A percentile compares a stretch with the other conserved stretches of the same genome.
These are phyloP conservation scores for Chionographis japonica DNA, from an alignment of 106 monocot species.

Conservation along the genomic window DNA sequence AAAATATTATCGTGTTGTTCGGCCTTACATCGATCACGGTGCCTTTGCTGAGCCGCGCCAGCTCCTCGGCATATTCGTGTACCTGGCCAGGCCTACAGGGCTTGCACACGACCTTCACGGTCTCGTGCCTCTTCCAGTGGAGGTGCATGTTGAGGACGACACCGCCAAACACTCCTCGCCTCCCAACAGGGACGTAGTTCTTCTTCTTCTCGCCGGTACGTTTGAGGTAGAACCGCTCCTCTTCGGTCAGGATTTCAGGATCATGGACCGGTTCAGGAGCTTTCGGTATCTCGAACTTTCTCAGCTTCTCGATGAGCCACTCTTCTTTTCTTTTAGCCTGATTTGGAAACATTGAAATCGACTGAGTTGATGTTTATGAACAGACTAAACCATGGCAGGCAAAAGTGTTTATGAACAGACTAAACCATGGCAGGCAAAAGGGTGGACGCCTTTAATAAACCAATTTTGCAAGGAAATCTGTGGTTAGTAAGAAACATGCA, in stretches of 20 bases:
- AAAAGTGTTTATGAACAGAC: background rate
- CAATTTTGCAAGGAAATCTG: no score
- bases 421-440: background rate
- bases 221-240: slow-evolving; percentile 79
- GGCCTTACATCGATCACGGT: slow-evolving; percentile 61
- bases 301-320: slow-evolving; percentile 82
- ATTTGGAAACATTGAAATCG: background rate
- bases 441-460: no score
- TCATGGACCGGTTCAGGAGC: slow-evolving; percentile 46
- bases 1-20: slow-evolving; percentile 72
- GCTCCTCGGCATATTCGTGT: slow-evolving; percentile 69
- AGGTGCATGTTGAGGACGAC: slow-evolving; percentile 96
- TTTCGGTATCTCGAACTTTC: slow-evolving; percentile 67
- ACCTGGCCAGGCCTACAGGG: slow-evolving; percentile 86
- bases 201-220: slow-evolving; percentile 88
- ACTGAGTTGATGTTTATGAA: background rate
- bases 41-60: slow-evolving; percentile 79
- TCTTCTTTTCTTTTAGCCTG: slow-evolving; percentile 97
- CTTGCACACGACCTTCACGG: slow-evolving; percentile 80
- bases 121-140: slow-evolving; percentile 97
- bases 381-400: background rate
- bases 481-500: no score
- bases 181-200: slow-evolving; percentile 76
- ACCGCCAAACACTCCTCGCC: slow-evolving; percentile 86
- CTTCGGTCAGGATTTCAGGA: slow-evolving; percentile 80